These are phyloP conservation scores for Amanita rubescens DNA, from an alignment of 768 basidiomycete genomes.

Conservation along the genomic window DNA sequence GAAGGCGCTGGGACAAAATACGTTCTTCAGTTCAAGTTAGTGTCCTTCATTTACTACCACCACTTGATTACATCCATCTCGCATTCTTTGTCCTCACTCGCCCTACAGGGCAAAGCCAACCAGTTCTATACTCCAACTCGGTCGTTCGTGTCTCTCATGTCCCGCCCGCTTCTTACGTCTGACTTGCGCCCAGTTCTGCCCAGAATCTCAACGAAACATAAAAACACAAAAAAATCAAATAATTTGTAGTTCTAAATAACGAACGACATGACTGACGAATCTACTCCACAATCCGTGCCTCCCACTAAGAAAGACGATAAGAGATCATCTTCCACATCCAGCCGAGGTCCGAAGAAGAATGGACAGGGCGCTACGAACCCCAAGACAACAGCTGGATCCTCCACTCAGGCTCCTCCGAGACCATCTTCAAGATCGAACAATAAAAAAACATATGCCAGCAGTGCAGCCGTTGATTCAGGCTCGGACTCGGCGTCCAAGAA, in stretches of 20 bases:
- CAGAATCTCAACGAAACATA: constrained; percentile 16
- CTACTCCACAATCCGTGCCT: constrained; percentile 48
- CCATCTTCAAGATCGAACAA: constrained; percentile 63
- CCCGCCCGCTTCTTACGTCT: constrained; percentile 3
- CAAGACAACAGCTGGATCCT: constrained; percentile 35
- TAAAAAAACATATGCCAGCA: constrained; percentile 43
- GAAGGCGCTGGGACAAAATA: constrained; percentile 26
- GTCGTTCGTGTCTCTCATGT: constrained; percentile 29
- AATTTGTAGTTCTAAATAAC: constrained; percentile 47
- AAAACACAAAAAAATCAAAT: constrained; percentile 36
- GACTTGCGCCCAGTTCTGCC: neutral
- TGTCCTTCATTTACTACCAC: constrained; percentile 41
- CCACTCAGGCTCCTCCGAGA: constrained; percentile 38
- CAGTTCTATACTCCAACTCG: constrained; percentile 35
- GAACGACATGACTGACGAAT: constrained; percentile 88
- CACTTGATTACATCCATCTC: constrained; percentile 34
- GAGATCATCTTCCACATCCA: constrained; percentile 46
- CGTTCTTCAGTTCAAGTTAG: constrained; percentile 34
- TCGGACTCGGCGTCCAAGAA: constrained; percentile 65
- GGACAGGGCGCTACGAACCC: constrained; percentile 44
- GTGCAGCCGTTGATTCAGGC: constrained; percentile 52
- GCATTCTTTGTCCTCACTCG: constrained; percentile 67
- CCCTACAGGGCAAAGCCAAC: constrained; percentile 86
- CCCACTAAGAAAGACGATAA: constrained; percentile 67
- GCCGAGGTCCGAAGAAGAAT: constrained; percentile 45